These are phyloP conservation scores for Phylloporus arenicola DNA, from an alignment of 768 basidiomycete genomes.

Conservation along the genomic window DNA sequence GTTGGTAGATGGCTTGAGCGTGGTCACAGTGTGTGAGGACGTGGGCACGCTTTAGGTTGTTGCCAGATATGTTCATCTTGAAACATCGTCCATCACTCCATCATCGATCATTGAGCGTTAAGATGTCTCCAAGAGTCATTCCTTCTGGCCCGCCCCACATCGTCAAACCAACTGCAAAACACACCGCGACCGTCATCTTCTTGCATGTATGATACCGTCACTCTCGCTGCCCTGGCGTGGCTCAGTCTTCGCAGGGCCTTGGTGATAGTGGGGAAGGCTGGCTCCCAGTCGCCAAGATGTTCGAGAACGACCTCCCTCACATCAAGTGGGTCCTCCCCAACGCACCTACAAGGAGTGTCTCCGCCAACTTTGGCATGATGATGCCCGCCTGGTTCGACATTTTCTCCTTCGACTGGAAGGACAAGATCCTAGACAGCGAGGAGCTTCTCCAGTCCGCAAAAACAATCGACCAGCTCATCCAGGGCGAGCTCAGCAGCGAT, in stretches of 20 bases:
- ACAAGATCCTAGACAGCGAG: not conserved
- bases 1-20: not conserved
- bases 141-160: too few relatives aligned
- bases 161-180: too few relatives aligned
- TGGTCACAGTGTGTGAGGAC: not conserved
- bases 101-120: too few relatives aligned
- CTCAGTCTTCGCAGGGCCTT: not conserved
- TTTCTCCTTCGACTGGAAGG: not conserved
- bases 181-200: too few relatives aligned
- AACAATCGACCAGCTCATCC: not conserved
- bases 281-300: not conserved
- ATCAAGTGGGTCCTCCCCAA: not conserved
- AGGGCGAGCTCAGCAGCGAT: not conserved
- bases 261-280: not conserved
- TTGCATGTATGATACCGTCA: not conserved
- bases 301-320: not conserved
- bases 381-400: not conserved
- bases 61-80: too few relatives aligned
- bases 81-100: too few relatives aligned
- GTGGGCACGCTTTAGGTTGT: too few relatives aligned
- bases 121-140: too few relatives aligned
- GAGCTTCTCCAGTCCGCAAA: not conserved
- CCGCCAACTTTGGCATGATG: not conserved
- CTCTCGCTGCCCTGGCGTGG: not conserved
- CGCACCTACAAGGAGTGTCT: not conserved